phyloP scores from a whole-genome alignment of 2,329 filamentous ascomycete species.

The Metarhizium robertsii region DNA sequence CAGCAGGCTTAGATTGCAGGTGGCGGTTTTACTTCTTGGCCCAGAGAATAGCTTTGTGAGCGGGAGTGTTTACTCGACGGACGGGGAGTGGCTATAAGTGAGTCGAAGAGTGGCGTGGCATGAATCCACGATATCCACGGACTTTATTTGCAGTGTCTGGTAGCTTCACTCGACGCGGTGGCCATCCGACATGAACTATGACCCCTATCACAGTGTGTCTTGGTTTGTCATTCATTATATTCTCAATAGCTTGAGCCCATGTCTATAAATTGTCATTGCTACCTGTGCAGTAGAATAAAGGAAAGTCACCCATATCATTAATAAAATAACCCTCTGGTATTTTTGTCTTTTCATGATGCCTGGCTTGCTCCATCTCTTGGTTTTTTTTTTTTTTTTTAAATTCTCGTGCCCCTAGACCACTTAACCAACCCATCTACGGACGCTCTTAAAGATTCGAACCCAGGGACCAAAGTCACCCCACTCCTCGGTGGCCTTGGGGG shows the following conservation, averaged over 20 bases:
- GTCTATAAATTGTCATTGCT: background rate
- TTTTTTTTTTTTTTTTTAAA: no score
- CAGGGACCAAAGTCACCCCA: conserved; percentile 82
- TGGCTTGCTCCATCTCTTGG: background rate
- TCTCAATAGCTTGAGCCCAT: background rate
- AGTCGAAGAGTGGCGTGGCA: no score
- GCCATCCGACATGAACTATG: background rate
- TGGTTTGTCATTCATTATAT: background rate
- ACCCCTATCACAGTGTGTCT: background rate
- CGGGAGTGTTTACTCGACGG: no score
- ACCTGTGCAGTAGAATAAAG: background rate
- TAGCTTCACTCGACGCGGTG: background rate
- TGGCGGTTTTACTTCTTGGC: no score
- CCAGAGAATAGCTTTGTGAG: no score
- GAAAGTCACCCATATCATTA: background rate
- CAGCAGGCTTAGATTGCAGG: no score
- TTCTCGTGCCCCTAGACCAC: background rate
- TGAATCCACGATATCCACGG: no score
- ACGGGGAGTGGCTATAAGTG: no score
- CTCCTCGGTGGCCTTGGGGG: conserved; percentile 43
- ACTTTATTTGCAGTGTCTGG: no score
- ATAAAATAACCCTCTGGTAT: background rate
- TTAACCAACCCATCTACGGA: conserved; percentile 74
- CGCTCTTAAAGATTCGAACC: conserved; percentile 79
- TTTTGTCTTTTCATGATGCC: background rate